Evolutionary conservation across 257 asterid genomes (phyloP).

Genomic region (Lithospermum erythrorhizon): DNA sequence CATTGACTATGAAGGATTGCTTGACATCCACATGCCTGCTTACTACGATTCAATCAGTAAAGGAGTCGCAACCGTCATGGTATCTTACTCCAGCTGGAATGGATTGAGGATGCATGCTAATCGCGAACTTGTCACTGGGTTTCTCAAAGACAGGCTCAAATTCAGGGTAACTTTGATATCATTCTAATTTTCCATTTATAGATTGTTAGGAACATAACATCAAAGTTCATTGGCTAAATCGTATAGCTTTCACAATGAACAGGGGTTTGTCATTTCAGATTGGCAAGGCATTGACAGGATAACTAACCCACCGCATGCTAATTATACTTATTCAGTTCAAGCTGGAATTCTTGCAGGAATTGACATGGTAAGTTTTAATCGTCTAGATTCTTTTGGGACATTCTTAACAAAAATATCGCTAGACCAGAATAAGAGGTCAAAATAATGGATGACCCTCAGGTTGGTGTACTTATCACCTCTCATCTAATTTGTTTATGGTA

Average conservation of each 20-base stretch:
- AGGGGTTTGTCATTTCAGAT: slow-evolving; percentile 24
- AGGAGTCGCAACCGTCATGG: slow-evolving; percentile 69
- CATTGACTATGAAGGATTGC: slow-evolving; percentile 29
- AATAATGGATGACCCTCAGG: neutral
- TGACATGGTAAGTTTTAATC: slow-evolving; percentile 15
- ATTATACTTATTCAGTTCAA: slow-evolving; percentile 24
- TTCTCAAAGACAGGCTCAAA: slow-evolving; percentile 51
- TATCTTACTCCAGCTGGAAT: slow-evolving; percentile 66
- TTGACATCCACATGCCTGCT: slow-evolving; percentile 62
- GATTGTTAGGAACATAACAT: neutral
- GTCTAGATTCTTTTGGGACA: neutral
- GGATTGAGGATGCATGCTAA: slow-evolving; percentile 64
- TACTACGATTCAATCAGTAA: slow-evolving; percentile 44
- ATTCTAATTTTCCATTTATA: neutral
- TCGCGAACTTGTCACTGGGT: slow-evolving; percentile 44
- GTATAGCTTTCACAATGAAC: neutral
- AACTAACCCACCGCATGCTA: slow-evolving; percentile 16
- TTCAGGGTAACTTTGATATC: slow-evolving; percentile 33
- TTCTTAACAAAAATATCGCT: neutral
- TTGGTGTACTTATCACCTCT: neutral
- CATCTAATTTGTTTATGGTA: neutral
- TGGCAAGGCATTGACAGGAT: slow-evolving; percentile 20
- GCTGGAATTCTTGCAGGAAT: slow-evolving; percentile 22
- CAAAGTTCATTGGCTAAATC: neutral
- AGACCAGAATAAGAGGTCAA: neutral